A percentile compares a stretch with the other conserved stretches of the same genome.
phyloP scores from a whole-genome alignment of 2,329 filamentous ascomycete genomes.

The Davidsoniella virescens region DNA sequence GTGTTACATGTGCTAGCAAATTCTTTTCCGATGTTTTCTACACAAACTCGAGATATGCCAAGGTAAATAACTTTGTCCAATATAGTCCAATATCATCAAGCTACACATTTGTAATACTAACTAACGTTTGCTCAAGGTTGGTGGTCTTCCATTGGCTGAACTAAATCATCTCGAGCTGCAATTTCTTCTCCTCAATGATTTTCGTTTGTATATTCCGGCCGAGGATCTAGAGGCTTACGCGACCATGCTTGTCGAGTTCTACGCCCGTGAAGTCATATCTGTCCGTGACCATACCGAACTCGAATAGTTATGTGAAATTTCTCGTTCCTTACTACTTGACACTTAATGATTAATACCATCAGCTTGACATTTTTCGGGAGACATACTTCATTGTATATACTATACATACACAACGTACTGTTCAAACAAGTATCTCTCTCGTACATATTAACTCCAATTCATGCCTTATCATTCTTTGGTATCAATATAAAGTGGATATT shows the following conservation, averaged over 20 bases:
- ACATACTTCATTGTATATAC: background rate
- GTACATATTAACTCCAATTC: too few relatives aligned
- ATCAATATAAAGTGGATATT: too few relatives aligned
- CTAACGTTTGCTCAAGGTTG: conserved; percentile 53
- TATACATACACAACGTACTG: background rate
- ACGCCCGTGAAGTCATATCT: conserved; percentile 68
- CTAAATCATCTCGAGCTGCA: conserved; percentile 93
- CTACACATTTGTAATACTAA: background rate
- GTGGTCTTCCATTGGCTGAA: conserved; percentile 77
- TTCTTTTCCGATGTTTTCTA: conserved; percentile 99
- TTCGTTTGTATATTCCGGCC: conserved; percentile 78
- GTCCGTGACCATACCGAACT: background rate
- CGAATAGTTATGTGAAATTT: too few relatives aligned
- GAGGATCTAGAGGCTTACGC: conserved; percentile 95
- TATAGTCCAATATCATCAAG: background rate
- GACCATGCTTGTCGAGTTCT: conserved; percentile 97
- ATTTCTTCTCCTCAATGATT: conserved; percentile 90
- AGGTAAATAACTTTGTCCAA: conserved; percentile 43
- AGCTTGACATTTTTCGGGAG: background rate
- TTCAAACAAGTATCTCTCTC: too few relatives aligned
- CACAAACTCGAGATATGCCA: conserved; percentile 96
- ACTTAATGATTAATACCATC: too few relatives aligned
- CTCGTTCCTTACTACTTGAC: too few relatives aligned
- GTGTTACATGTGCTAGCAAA: conserved; percentile 95
- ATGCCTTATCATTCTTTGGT: too few relatives aligned